Base-by-base conservation (phyloP, 164 flowering plant species). In the Macadamia tetraphylla region DNA sequence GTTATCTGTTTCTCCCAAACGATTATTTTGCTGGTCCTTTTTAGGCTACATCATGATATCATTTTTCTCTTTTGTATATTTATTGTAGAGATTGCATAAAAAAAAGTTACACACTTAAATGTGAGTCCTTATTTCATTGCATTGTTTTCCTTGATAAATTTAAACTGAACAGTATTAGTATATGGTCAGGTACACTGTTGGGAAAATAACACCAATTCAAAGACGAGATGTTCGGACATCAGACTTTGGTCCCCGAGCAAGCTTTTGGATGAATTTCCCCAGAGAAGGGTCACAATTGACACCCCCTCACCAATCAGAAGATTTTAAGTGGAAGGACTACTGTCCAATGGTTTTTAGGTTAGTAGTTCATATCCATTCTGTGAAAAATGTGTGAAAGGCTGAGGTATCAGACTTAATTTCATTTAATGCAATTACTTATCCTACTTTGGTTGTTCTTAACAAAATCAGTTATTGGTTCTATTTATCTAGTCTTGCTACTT, bases 281-380 rank as follows among this genome's bases (percentile, higher is more conserved):
- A 87, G 76, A 81, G 96, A 79, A 72, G 99, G 99, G 29, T 92
- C 98, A n/a, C 90, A 86, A 73, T 73, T 89, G 74, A 95, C 99
- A 43, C 99, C 99, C 30, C 75, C 90, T 60, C 99, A 92, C 71
- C 96, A 84, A 48, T 88, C 96, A 0, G 96, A 85, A 30, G 99
- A 84, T 75, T 95, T 95, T 71, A 91, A 83, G 78, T 95, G 99
- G 99, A 95, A 95, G 73, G 96, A 91, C 65, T 92, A 92, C 57
- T 95, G 99, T 74, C 98, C 99, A 52, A 92, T 95, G 98, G 99
- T 95, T 69, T 95, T 95, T 85, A 92, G 98, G 99, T 95, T 72
- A 53, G 81, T 71, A 29, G 18, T 48, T 72, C 40, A 30, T 57
- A 14, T 62, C 52, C 14, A 46, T 62, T 42, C 55, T 51, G 17